Evolutionary conservation across 1,284 basidiomycete genomes (phyloP), one percentile per base, ranked within the genome.

Genomic region (Ceratobasidium sp.): DNA sequence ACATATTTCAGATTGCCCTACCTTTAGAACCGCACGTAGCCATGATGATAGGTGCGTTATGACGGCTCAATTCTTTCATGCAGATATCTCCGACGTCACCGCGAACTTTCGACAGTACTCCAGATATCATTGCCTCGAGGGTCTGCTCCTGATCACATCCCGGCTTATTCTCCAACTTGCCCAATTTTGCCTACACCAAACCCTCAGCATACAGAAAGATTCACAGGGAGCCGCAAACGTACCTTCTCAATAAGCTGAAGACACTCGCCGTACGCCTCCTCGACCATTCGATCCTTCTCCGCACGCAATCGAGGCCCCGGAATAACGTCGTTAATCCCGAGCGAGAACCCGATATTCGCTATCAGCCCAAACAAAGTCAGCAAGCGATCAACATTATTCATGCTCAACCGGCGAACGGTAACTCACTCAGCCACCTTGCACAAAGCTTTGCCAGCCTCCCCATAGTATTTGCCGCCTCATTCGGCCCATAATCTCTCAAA

Each of bases 21-120:
- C 96, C 96, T 88, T 99, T 99, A 11, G 98, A 99, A 84, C 98
- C 98, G 84, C 97, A 99, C 33, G 96, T 97, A 69, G 98, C 97
- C 98, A 99, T 99, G 85, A 99, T 98, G 11, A 99, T 86, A 6
- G 98, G 96, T 4, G 98, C 97, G 80, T 99, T 99, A 83, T 98
- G 94, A 64, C 95, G 87, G 81, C 95, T 98, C 31, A 99, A 88
- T 82, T 99, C 98, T 79, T 90, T 93, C 96, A 99, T 98, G 85
- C 98, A 99, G 77, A 97, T 96, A 79, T 98, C 94, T 79, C 98
- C 98, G 57, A 98, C 96, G 74, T 94, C 93, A 80, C 95, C 96
- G 85, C 98, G 93, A 78, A 99, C 98, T 80, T 94, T 93, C 48
- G 96, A 98, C 69, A 99, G 86, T 5, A 96, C 93, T 45, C 93